Base-by-base conservation (phyloP, 805 yeast genomes). In the Metschnikowia henanensis region DNA sequence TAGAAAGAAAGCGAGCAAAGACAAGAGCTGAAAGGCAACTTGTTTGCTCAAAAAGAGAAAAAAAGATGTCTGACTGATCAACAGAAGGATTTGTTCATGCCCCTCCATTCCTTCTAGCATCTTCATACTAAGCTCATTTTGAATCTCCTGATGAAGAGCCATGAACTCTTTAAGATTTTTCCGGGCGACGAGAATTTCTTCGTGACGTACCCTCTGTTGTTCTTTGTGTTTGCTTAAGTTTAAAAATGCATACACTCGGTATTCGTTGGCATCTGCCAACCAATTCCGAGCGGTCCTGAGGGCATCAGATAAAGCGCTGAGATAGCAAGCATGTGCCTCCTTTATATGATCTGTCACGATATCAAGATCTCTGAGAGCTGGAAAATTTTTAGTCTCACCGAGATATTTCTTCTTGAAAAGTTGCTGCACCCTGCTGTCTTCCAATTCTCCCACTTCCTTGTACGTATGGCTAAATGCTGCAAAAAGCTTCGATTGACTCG, bases 201-300 rank as follows among this genome's bases (percentile, higher is more conserved):
- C 44, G n/a, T 54, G 46, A n/a, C 45, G 33, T n/a, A 47, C 45
- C 32, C 49, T 22, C 31, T 58, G 66, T 13, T 43, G 39, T 15
- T 39, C 38, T 10, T 18, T 21, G 40, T 55, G 57, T 7, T 30
- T 38, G 3, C 41, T 34, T 16, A 38, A 31, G n/a, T 38, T 20
- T 6, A 59, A 28, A 8, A 38, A 19, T 5, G 57, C 16, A 42
- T 57, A 60, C 10, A 45, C 28, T 28, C 70, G 49, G 47, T 55
- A 66, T 2, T 53, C 50, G 45, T 66, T 65, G 2, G 70, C 65
- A 30, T 56, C 57, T 6, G 36, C 36, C 4, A 66, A 35, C 72
- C 72, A 66, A 8, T 46, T 47, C 7, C 46, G 37, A 2, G 58
- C 38, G 1, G 49, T 50, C 6, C 31, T 51, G 6, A 65, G 30